These are phyloP conservation scores for Claviceps digitariae DNA, from an alignment of 2,329 filamentous ascomycete species.

Conservation along the genomic window DNA sequence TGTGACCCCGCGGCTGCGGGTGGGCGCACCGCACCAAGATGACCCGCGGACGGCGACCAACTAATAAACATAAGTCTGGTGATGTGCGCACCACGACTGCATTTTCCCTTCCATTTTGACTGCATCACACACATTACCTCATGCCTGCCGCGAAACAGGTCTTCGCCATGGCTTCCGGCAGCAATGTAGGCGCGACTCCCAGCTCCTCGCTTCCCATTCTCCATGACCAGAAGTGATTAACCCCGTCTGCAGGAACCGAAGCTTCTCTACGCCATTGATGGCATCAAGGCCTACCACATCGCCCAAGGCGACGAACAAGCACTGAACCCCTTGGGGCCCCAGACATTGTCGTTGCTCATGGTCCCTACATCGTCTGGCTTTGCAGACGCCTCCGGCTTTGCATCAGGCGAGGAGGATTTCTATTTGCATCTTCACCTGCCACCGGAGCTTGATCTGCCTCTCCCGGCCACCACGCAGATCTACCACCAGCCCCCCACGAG, in stretches of 20 bases:
- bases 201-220: background rate
- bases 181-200: slow-evolving; percentile 15
- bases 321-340: slow-evolving; percentile 73
- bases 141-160: background rate
- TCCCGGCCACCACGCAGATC: slow-evolving; percentile 92
- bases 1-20: too few relatives aligned
- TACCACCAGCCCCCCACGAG: slow-evolving; percentile 88
- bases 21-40: too few relatives aligned
- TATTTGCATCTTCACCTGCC: slow-evolving; percentile 92
- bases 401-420: slow-evolving; percentile 70
- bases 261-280: slow-evolving; percentile 58
- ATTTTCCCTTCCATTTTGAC: too few relatives aligned
- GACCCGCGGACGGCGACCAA: too few relatives aligned
- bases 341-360: slow-evolving; percentile 90
- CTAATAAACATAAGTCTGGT: too few relatives aligned
- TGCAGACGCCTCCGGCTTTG: slow-evolving; percentile 38
- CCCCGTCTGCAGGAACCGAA: slow-evolving; percentile 39
- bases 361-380: slow-evolving; percentile 76
- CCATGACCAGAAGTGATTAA: background rate
- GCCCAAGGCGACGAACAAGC: slow-evolving; percentile 72
- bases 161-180: slow-evolving; percentile 17
- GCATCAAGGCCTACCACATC: slow-evolving; percentile 84
- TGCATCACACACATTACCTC: background rate
- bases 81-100: too few relatives aligned
- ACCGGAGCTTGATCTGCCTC: slow-evolving; percentile 82